phyloP scores from a whole-genome alignment of 352 stramenopile genomes.

The Phytophthora sp. region DNA sequence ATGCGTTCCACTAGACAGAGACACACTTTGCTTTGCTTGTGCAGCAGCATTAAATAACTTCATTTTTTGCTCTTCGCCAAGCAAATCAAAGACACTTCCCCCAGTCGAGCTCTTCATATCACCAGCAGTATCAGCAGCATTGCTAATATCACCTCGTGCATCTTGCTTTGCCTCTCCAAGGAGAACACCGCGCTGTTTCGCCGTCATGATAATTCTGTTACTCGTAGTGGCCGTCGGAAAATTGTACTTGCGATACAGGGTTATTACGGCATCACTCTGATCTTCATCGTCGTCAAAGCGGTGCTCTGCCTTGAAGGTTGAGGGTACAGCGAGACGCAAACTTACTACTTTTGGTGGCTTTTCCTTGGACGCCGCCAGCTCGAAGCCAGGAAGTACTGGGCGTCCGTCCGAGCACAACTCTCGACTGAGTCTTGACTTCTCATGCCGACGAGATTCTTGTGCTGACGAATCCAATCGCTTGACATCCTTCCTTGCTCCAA shows the following conservation, averaged over 20 bases:
- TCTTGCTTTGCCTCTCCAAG: conserved; percentile 33
- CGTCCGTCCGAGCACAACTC: conserved; percentile 66
- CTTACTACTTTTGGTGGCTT: conserved; percentile 53
- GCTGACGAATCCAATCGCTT: conserved; percentile 46
- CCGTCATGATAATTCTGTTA: conserved; percentile 50
- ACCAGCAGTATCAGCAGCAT: neutral
- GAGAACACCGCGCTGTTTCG: conserved; percentile 51
- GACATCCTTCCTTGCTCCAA: conserved; percentile 24
- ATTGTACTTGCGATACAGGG: conserved; percentile 63
- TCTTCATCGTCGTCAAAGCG: conserved; percentile 48
- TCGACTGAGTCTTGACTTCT: conserved; percentile 23
- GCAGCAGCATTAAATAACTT: conserved; percentile 51
- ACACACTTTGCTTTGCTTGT: conserved; percentile 37
- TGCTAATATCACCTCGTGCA: neutral
- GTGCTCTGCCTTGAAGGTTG: conserved; percentile 55
- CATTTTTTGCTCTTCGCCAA: conserved; percentile 49
- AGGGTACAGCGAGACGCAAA: conserved; percentile 56
- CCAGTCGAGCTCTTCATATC: conserved; percentile 1
- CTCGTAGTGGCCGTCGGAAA: conserved; percentile 53
- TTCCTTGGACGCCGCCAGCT: conserved; percentile 44
- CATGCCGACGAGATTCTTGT: conserved; percentile 38
- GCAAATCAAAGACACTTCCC: conserved; percentile 73
- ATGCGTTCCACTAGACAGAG: neutral
- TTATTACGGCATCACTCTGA: conserved; percentile 22
- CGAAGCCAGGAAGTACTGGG: conserved; percentile 62